Evolutionary conservation across 331 rosid genomes (phyloP).

Genomic region (Malus hybrid): DNA sequence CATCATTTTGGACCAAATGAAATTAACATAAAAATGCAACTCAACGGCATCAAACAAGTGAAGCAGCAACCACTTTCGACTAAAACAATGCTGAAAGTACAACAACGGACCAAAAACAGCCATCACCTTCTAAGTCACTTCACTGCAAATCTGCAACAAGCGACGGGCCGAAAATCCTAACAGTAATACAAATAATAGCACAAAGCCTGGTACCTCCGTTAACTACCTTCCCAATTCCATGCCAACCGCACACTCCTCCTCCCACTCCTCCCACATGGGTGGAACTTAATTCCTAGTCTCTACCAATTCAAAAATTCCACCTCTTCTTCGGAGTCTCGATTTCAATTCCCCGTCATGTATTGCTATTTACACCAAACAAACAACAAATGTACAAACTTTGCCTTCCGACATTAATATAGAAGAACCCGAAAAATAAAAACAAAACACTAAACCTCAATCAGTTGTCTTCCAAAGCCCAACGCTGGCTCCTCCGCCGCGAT

Average conservation of each 20-base stretch:
- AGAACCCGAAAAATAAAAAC: background rate
- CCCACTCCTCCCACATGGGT: background rate
- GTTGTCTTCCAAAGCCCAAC: conserved; percentile 25
- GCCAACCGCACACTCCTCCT: background rate
- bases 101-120: background rate
- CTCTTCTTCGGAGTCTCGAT: conserved; percentile 16
- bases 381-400: conserved; percentile 17
- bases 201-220: background rate
- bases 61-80: background rate
- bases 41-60: background rate
- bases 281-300: background rate
- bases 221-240: background rate
- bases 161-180: background rate
- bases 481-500: conserved; percentile 31
- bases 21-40: background rate
- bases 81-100: background rate
- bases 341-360: conserved; percentile 21
- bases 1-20: conserved; percentile 12
- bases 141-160: background rate
- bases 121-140: background rate
- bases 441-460: conserved; percentile 14
- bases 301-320: conserved; percentile 14
- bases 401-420: conserved; percentile 1
- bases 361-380: conserved; percentile 40
- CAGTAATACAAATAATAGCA: background rate